phyloP scores from a whole-genome alignment of 2,329 filamentous ascomycete genomes.

The Domatiomyces globalis region DNA sequence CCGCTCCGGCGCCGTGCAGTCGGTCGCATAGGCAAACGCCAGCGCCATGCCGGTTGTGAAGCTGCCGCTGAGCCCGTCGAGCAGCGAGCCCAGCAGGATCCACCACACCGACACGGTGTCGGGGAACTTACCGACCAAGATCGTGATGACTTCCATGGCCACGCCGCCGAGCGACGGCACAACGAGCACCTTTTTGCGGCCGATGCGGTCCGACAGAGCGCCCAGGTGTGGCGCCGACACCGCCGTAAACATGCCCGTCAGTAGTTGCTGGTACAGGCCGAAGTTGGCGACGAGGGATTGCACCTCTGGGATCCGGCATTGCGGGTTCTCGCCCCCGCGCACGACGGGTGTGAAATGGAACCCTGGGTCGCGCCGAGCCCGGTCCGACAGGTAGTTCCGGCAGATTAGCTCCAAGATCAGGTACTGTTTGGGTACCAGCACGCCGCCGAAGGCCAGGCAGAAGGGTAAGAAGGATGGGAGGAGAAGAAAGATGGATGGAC shows the following conservation, averaged over 20 bases:
- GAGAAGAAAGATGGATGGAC: slow-evolving; percentile 62
- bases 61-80: slow-evolving; percentile 76
- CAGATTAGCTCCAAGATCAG: slow-evolving; percentile 75
- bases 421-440: slow-evolving; percentile 75
- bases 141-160: slow-evolving; percentile 58
- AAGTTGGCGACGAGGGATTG: slow-evolving; percentile 66
- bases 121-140: slow-evolving; percentile 62
- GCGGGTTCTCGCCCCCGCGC: slow-evolving; percentile 55
- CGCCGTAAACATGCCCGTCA: slow-evolving; percentile 63
- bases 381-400: slow-evolving; percentile 62
- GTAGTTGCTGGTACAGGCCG: slow-evolving; percentile 58
- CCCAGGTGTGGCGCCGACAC: slow-evolving; percentile 72
- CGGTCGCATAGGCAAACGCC: slow-evolving; percentile 73
- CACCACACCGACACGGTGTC: slow-evolving; percentile 60
- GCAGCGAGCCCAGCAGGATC: slow-evolving; percentile 59
- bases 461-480: slow-evolving; percentile 67
- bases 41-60: slow-evolving; percentile 72
- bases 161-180: slow-evolving; percentile 63
- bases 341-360: slow-evolving; percentile 50
- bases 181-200: slow-evolving; percentile 60
- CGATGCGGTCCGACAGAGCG: slow-evolving; percentile 72
- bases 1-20: slow-evolving; percentile 68
- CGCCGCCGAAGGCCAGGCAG: slow-evolving; percentile 72
- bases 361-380: slow-evolving; percentile 42
- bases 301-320: slow-evolving; percentile 68